A percentile compares a stretch with the other conserved stretches of the same genome.
phyloP scores from a whole-genome alignment of 352 stramenopile species.

The Plasmopara halstedii region DNA sequence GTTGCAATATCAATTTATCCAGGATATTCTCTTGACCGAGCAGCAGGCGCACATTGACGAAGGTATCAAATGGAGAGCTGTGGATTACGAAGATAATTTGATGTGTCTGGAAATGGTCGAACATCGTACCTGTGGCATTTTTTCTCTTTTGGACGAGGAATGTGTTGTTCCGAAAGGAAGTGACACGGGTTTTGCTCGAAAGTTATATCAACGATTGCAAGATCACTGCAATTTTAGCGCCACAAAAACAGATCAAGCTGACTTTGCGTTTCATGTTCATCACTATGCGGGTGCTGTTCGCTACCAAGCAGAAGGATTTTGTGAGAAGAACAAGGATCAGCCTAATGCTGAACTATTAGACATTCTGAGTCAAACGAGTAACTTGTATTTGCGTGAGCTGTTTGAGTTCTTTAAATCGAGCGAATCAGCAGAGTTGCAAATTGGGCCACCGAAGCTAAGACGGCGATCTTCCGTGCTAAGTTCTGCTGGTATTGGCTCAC shows the following conservation, averaged over 20 bases:
- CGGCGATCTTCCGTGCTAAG: slow-evolving; percentile 64
- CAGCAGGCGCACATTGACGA: slow-evolving; percentile 69
- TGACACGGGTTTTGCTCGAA: slow-evolving; percentile 62
- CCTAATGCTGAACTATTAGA: slow-evolving; percentile 67
- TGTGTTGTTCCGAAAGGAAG: slow-evolving; percentile 73
- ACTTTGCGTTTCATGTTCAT: slow-evolving; percentile 67
- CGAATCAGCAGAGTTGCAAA: slow-evolving; percentile 28
- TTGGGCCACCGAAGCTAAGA: slow-evolving; percentile 34
- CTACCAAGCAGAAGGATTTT: slow-evolving; percentile 74
- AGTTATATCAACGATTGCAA: slow-evolving; percentile 65
- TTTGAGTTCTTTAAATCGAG: slow-evolving; percentile 70
- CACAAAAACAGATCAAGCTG: slow-evolving; percentile 55
- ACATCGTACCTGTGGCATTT: slow-evolving; percentile 64
- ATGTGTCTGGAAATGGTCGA: slow-evolving; percentile 80
- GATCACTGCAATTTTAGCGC: slow-evolving; percentile 52
- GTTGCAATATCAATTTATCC: slow-evolving; percentile 78
- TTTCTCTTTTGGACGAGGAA: slow-evolving; percentile 82
- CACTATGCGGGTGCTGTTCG: slow-evolving; percentile 77
- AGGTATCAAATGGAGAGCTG: slow-evolving; percentile 55
- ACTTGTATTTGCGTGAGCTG: slow-evolving; percentile 40
- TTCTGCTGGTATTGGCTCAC: slow-evolving; percentile 75
- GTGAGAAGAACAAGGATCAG: slow-evolving; percentile 86
- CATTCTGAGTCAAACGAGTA: slow-evolving; percentile 57
- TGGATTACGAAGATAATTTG: slow-evolving; percentile 73
- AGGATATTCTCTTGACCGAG: slow-evolving; percentile 71